Percentiles rank a stretch among this genome's conserved stretches.
Evolutionary conservation across 2,329 filamentous ascomycete species (phyloP).

Genomic region (Fusarium miscanthi): DNA sequence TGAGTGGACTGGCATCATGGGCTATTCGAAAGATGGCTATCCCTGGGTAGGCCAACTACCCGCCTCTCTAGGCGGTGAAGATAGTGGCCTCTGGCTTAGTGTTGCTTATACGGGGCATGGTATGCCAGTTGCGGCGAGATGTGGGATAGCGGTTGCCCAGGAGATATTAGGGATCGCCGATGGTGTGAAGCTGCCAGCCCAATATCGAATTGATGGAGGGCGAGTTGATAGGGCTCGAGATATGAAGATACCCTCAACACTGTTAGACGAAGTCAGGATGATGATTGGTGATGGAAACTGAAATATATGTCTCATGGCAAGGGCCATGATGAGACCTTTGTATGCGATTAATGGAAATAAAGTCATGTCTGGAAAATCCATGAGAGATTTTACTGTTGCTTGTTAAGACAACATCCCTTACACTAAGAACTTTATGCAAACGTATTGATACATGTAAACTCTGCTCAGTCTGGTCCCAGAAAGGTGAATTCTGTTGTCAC

Average conservation of each 20-base stretch:
- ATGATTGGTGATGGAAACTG: slow-evolving; percentile 29
- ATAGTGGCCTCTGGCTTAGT: slow-evolving; percentile 68
- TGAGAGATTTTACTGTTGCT: background rate
- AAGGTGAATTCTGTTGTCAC: background rate
- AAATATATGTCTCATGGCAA: background rate
- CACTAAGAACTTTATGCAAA: background rate
- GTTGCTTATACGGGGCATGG: slow-evolving; percentile 80
- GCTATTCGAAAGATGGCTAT: slow-evolving; percentile 72
- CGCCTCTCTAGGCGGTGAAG: slow-evolving; percentile 55
- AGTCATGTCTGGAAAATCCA: background rate
- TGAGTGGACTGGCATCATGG: slow-evolving; percentile 87
- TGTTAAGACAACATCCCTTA: background rate
- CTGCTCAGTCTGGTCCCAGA: background rate
- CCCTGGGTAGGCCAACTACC: slow-evolving; percentile 80
- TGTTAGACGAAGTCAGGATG: slow-evolving; percentile 44
- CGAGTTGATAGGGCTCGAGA: slow-evolving; percentile 41
- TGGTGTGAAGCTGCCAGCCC: slow-evolving; percentile 56
- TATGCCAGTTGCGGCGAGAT: slow-evolving; percentile 78
- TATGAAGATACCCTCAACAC: slow-evolving; percentile 39
- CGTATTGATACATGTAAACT: background rate
- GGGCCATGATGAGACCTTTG: background rate
- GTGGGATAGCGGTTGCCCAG: slow-evolving; percentile 70
- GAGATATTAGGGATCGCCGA: slow-evolving; percentile 63
- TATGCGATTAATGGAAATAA: background rate
- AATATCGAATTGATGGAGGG: slow-evolving; percentile 54